These are phyloP conservation scores for Polyporus tsugae DNA, from an alignment of 1,284 basidiomycete genomes.

Conservation along the genomic window DNA sequence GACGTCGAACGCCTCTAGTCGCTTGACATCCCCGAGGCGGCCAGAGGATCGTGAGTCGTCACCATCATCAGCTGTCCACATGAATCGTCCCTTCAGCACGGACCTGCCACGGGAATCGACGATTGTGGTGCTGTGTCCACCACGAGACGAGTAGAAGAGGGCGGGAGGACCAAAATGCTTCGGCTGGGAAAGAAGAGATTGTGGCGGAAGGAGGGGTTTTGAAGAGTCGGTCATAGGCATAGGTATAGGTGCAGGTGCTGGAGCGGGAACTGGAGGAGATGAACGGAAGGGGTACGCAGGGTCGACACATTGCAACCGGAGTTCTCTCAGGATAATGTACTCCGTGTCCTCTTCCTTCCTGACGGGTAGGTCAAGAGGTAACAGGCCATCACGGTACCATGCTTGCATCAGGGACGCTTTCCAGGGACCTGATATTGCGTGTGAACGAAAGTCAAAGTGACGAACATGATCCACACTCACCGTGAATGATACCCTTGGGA, in stretches of 20 bases:
- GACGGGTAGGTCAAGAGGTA: conserved; percentile 82
- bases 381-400: conserved; percentile 83
- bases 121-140: conserved; percentile 84
- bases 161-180: conserved; percentile 86
- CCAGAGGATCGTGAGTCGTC: conserved; percentile 48
- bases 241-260: conserved; percentile 21
- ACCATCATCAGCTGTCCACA: conserved; percentile 77
- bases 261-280: conserved; percentile 49
- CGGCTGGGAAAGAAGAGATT: conserved; percentile 83
- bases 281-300: conserved; percentile 78
- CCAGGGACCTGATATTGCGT: conserved; percentile 70
- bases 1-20: conserved; percentile 80
- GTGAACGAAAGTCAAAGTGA: conserved; percentile 6
- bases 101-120: conserved; percentile 85
- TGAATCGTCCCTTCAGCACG: conserved; percentile 78
- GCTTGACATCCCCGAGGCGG: conserved; percentile 80
- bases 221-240: conserved; percentile 45
- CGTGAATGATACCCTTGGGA: conserved; percentile 79
- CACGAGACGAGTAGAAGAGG: conserved; percentile 85
- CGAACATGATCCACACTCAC: conserved; percentile 48
- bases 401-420: conserved; percentile 85
- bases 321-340: conserved; percentile 73
- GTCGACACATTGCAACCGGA: conserved; percentile 77
- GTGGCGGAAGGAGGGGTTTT: conserved; percentile 74
- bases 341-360: conserved; percentile 75